phyloP scores from a whole-genome alignment of 2,329 filamentous ascomycete genomes.

The Dactylellina drechsleri region DNA sequence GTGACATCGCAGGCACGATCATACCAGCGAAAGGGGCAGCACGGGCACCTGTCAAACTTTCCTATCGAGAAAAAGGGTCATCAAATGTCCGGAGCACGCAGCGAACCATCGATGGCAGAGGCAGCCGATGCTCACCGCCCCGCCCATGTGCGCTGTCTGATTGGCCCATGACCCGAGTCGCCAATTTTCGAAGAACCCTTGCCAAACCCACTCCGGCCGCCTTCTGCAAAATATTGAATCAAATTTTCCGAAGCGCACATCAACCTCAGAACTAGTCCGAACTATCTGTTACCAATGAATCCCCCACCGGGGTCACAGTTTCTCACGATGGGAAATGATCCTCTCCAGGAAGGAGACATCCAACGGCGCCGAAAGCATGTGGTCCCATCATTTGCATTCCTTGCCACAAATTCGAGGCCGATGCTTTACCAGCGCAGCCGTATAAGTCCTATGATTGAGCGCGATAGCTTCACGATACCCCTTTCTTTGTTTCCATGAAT shows the following conservation, averaged over 20 bases:
- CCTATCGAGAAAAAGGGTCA: constrained; percentile 14
- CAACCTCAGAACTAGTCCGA: constrained; percentile 14
- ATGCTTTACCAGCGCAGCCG: neutral
- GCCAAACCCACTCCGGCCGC: neutral
- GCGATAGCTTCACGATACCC: neutral
- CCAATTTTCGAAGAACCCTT: constrained; percentile 17
- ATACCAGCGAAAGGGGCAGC: neutral
- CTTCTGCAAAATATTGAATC: constrained; percentile 1
- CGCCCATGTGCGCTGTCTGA: constrained; percentile 21
- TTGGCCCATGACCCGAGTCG: constrained; percentile 36
- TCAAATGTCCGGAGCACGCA: constrained; percentile 11
- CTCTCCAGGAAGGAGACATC: constrained; percentile 30
- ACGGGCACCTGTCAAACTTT: constrained; percentile 23
- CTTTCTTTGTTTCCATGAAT: neutral
- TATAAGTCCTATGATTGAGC: neutral
- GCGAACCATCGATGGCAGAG: constrained; percentile 13
- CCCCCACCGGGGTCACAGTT: neutral
- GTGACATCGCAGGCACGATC: neutral
- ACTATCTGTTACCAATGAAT: constrained; percentile 23
- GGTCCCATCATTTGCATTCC: neutral
- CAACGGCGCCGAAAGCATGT: constrained; percentile 17
- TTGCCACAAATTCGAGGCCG: constrained; percentile 1
- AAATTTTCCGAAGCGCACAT: too few relatives aligned
- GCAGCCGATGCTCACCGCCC: neutral
- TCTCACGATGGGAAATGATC: constrained; percentile 30